These are phyloP conservation scores for Nepenthes gracilis DNA, from an alignment of 148 eudicot genomes.

Conservation along the genomic window DNA sequence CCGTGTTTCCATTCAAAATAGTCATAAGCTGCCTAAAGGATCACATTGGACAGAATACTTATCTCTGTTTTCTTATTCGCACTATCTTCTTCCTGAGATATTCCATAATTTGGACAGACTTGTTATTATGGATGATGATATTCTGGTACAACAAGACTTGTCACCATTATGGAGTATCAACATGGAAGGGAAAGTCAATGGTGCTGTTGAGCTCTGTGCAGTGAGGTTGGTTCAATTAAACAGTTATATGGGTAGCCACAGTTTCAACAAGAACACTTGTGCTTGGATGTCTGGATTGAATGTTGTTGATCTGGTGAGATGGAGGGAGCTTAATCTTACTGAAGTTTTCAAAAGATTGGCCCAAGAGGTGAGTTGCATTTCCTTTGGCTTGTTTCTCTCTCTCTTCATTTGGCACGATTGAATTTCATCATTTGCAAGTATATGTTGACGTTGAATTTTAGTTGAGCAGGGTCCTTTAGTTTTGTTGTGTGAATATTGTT, in stretches of 20 bases:
- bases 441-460: not conserved
- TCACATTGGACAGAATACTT: constrained; percentile 47
- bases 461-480: no score
- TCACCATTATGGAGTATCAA: constrained; percentile 66
- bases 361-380: constrained; percentile 46
- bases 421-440: not conserved
- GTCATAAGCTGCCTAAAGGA: constrained; percentile 26
- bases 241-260: constrained; percentile 35
- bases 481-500: no score
- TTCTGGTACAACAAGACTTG: constrained; percentile 76
- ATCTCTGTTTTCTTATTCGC: constrained; percentile 70
- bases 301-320: constrained; percentile 63
- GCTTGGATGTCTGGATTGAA: constrained; percentile 95
- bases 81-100: constrained; percentile 68
- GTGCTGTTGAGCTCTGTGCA: constrained; percentile 64
- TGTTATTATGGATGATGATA: constrained; percentile 82
- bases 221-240: constrained; percentile 54
- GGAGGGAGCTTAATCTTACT: constrained; percentile 68
- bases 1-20: constrained; percentile 54
- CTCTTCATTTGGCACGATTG: constrained; percentile 1
- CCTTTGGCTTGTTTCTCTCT: constrained; percentile 2
- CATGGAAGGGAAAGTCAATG: constrained; percentile 73
- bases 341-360: constrained; percentile 44
- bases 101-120: constrained; percentile 57
- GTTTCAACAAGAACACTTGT: constrained; percentile 43